Conservation (phyloP, 2,329 filamentous ascomycete species). For the Onygenales sp. region DNA sequence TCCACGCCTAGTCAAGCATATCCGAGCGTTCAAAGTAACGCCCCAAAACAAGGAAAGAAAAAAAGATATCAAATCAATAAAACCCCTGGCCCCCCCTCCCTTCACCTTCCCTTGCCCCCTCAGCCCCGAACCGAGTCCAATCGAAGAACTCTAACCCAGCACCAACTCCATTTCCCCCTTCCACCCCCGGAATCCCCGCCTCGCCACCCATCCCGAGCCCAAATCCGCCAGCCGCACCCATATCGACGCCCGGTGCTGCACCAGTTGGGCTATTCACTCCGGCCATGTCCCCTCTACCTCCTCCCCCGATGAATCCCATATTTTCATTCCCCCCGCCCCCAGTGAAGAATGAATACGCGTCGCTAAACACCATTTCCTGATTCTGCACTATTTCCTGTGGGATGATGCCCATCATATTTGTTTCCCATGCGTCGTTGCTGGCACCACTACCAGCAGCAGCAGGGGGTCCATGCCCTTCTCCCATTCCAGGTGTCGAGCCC, state of each 20-base stretch:
- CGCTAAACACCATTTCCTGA: conserved; percentile 1
- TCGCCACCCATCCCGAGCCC: not conserved
- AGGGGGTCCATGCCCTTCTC: not conserved
- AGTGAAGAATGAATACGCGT: not conserved
- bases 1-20: no score
- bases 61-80: not conserved
- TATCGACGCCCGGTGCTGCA: not conserved
- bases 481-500: not conserved
- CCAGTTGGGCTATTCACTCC: not conserved
- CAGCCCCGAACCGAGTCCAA: not conserved
- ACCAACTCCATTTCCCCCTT: not conserved
- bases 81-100: not conserved
- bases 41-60: not conserved
- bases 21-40: no score
- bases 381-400: not conserved
- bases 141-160: not conserved
- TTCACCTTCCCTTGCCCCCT: not conserved
- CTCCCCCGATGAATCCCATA: not conserved
- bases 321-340: not conserved
- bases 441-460: not conserved
- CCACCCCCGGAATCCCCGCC: not conserved
- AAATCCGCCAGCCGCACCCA: not conserved
- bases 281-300: no score
- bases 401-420: not conserved
- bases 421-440: not conserved